Base-by-base conservation (phyloP, 306 rosid species). In the Cucumis hystrix region DNA sequence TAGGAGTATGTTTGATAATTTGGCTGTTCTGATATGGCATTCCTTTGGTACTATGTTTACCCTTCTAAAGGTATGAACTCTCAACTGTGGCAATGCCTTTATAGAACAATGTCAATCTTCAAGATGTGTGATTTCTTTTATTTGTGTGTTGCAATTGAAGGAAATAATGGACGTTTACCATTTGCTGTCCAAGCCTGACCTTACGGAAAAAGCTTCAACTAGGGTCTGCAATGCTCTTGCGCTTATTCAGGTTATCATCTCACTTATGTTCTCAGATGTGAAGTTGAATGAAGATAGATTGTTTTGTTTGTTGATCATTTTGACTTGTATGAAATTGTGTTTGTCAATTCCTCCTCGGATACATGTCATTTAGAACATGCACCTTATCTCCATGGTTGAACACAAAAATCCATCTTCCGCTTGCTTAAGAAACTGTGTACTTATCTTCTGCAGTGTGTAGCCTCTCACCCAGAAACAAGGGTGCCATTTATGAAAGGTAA, bases 21-120 rank as follows among this genome's bases (percentile, higher is more conserved):
- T 87, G 79, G 88, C 81, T 78, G 72, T 58, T 55, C 57, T 83
- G 75, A n/a, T 87, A 77, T 87, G 88, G 88, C 55, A 87, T 55
- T 72, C 85, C n/a, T 20, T 20, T 56, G 86, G 82, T 51, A 51
- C 87, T 0, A 25, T 83, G 33, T 80, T 9, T 80, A 21, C 52
- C 4, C 83, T 87, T 51, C 74, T 84, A 8, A 66, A 80, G 86
- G 88, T 87, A 75, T 57, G 61, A 10, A 63, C 57, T 43, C 14
- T 77, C 51, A 8, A 21, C 64, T 43, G 56, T 65, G 33, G 56
- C 37, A 45, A 45, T 45, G 75, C 6, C 18, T 23, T 25, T 8
- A 14, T 15, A 14, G 55, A 70, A 45, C 76, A 47, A 47, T 70
- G n/a, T 13, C 56, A 43, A 69, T 69, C 75, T 69, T 43, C 56